A percentile compares a stretch with the other conserved stretches of the same genome.
Conservation (phyloP, 768 basidiomycete species). For the Russula emetica region DNA sequence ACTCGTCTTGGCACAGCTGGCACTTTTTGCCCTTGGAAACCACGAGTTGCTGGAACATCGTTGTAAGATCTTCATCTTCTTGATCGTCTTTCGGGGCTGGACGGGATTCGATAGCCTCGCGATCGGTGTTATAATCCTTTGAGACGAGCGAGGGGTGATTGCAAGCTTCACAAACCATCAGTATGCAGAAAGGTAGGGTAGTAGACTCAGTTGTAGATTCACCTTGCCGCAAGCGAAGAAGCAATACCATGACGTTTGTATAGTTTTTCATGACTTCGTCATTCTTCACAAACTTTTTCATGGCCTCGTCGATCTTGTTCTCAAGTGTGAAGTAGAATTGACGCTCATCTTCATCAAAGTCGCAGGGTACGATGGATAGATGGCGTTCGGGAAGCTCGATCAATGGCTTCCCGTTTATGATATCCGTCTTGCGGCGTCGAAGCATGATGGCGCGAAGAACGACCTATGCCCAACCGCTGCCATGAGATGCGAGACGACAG, state of each 20-base stretch:
- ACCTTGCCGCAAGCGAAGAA: conserved; percentile 90
- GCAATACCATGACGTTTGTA: conserved; percentile 63
- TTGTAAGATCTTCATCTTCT: conserved; percentile 66
- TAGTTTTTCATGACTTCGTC: conserved; percentile 54
- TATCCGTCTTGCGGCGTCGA: conserved; percentile 72
- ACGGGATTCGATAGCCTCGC: conserved; percentile 70
- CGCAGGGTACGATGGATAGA: conserved; percentile 68
- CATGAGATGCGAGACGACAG: not conserved
- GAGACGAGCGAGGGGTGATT: conserved; percentile 83
- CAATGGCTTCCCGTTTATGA: conserved; percentile 73
- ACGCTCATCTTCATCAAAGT: conserved; percentile 71
- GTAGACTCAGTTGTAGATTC: conserved; percentile 26
- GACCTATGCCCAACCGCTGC: conserved; percentile 41
- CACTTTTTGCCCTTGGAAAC: conserved; percentile 62
- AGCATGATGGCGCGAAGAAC: conserved; percentile 87
- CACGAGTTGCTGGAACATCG: conserved; percentile 64
- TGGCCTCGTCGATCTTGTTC: conserved; percentile 54
- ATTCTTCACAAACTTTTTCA: conserved; percentile 54
- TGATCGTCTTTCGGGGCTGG: conserved; percentile 48
- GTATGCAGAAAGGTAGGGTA: not conserved
- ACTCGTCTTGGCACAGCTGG: conserved; percentile 72
- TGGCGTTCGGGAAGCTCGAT: conserved; percentile 73
- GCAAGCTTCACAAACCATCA: conserved; percentile 54
- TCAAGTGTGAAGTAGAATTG: conserved; percentile 76
- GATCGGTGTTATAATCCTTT: conserved; percentile 67